Evolutionary conservation across 179 eudicot genomes (phyloP), one percentile per base, ranked within the genome.

Genomic region (Spergularia azorica): DNA sequence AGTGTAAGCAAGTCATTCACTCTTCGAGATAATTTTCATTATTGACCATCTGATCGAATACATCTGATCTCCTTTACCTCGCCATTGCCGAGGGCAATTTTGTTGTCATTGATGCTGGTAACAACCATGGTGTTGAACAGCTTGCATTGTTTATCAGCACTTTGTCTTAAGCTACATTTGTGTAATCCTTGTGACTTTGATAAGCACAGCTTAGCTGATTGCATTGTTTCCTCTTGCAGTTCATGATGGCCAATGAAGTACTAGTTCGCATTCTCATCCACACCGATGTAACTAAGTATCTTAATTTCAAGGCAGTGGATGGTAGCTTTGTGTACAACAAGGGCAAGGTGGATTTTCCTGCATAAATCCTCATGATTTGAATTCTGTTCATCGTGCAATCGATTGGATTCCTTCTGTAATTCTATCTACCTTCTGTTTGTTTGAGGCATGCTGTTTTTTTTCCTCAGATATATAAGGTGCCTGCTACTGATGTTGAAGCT

Each of bases 401-500:
- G 51, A 55, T 36, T 5, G 15, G 11, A 14, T 16, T 55, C 13
- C 46, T 36, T 61, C 16, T 6, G 39, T 17, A 64, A 14, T 39
- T 54, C 57, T 14, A 10, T 10, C 57, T 54, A 54, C 9, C 8
- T 68, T 43, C 68, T 76, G 62, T 74, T 80, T 14, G 17, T 76
- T 13, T 11, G 21, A 75, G 61, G 2, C 13, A 67, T n/a, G 20
- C 8, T 3, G 21, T 67, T 21, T 54, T 66, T 70, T 26, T 26
- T 26, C 32, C 32, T 4, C 86, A 92, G 97, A 88, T 92, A 63
- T 81, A 92, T 82, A 92, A 92, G 83, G 97, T 92, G 66, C 97
- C 97, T 52, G 93, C 97, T 77, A 92, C 89, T 67, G 97, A 92
- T 85, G 93, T 92, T 67, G 97, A 92, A 74, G 97, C 97, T 43